Conservation (phyloP, 805 yeast species). For the Candida hispaniensis region DNA sequence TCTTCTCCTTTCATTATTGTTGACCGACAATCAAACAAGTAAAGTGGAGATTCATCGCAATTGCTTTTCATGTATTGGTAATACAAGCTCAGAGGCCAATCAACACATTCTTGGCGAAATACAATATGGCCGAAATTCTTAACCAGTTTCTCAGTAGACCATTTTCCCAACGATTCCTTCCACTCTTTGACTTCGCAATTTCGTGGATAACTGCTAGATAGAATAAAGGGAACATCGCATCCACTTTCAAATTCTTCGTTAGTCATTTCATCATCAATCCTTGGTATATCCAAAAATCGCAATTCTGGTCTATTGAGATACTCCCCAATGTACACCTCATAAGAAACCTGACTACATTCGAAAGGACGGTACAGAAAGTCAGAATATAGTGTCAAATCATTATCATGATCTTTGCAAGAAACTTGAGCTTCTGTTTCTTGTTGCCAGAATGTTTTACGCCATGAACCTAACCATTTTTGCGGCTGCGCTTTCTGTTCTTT, state of each 20-base stretch:
- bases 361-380: slow-evolving; percentile 75
- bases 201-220: slow-evolving; percentile 10
- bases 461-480: slow-evolving; percentile 65
- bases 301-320: slow-evolving; percentile 33
- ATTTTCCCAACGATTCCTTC: slow-evolving; percentile 44
- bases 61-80: slow-evolving; percentile 49
- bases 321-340: slow-evolving; percentile 38
- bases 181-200: slow-evolving; percentile 4
- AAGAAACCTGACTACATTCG: slow-evolving; percentile 66
- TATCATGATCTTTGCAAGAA: slow-evolving; percentile 29
- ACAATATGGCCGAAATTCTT: slow-evolving; percentile 45
- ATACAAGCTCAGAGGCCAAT: slow-evolving; percentile 61
- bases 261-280: not conserved
- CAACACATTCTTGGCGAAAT: slow-evolving; percentile 78
- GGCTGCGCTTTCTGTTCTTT: slow-evolving; percentile 21
- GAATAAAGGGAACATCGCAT: slow-evolving; percentile 7
- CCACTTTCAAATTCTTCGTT: slow-evolving; percentile 3
- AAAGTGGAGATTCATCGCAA: slow-evolving; percentile 73
- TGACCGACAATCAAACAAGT: slow-evolving; percentile 73
- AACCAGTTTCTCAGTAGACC: slow-evolving; percentile 45
- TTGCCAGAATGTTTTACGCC: slow-evolving; percentile 55
- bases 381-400: slow-evolving; percentile 42
- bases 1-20: slow-evolving; percentile 40
- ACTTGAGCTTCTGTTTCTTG: slow-evolving; percentile 35
- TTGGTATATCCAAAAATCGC: slow-evolving; percentile 1